Evolutionary conservation across 805 yeast genomes (phyloP), one percentile per base, ranked within the genome.

Genomic region (Yarrowia sp.): DNA sequence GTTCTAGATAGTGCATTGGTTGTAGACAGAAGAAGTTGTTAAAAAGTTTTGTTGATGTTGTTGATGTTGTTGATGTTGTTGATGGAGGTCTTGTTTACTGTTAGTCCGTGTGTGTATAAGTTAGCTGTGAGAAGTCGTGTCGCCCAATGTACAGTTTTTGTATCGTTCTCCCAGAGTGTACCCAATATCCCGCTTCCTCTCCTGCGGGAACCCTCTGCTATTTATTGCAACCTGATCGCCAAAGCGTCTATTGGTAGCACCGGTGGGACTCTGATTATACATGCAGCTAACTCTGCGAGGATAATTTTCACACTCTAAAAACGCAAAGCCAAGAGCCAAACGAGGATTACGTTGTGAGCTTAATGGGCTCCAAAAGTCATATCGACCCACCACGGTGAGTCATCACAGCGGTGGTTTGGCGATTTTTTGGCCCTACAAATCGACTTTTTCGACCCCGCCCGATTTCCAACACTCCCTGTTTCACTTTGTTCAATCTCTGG

Each of bases 181-280:
- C 58, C 58, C 58, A 38, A 53, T 53, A 53, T 40, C 59, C 45
- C 59, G 45, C 59, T 53, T 53, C 45, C 59, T 14, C 45, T 15
- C 26, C 40, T 56, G 63, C 48, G 63, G 63, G 48, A 42, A 56
- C 63, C 63, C 63, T 41, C 63, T 40, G 48, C 63, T 56, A 56
- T 56, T 56, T 56, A 56, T 56, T 42, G 48, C 38, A 56, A 56
- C 63, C 63, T 41, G 63, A 56, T 56, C 63, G 63, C 63, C 63
- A 41, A 41, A 56, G 63, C 63, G 48, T 56, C 63, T 42, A 56
- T 56, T 56, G 63, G 63, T 42, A 56, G 63, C 19, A 19, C 36
- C 32, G 63, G 63, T 41, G 63, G 63, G 48, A 55, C 61, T 40
- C 63, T 56, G 63, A 56, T 56, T 56, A 56, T 56, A 56, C 63